Conservation (phyloP, 805 yeast species). For the Saturnispora silvae region DNA sequence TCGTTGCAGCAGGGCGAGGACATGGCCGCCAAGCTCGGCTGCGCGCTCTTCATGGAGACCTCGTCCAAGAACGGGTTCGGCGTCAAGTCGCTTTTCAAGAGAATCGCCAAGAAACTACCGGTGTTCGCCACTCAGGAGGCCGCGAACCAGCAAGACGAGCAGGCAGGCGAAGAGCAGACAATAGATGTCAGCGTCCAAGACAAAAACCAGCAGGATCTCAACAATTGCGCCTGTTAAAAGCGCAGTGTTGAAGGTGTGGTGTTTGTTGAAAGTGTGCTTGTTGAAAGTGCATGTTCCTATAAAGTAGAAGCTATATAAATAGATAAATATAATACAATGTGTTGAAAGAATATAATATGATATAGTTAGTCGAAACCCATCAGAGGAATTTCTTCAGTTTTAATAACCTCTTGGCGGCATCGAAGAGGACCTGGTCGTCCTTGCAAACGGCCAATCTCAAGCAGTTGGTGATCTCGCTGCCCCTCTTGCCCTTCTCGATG, state of each 20-base stretch:
- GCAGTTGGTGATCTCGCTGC: slow-evolving; percentile 33
- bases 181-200: slow-evolving; percentile 33
- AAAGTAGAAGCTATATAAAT: no score
- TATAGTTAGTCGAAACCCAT: no score
- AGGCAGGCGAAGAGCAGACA: slow-evolving; percentile 23
- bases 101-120: slow-evolving; percentile 84
- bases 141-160: slow-evolving; percentile 17
- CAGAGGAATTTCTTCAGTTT: slow-evolving; percentile 29
- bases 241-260: no score
- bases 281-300: no score
- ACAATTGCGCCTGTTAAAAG: no score
- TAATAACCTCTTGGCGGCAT: slow-evolving; percentile 69
- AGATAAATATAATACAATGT: no score
- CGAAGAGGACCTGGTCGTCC: slow-evolving; percentile 68
- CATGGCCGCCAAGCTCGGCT: slow-evolving; percentile 60
- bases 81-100: slow-evolving; percentile 80
- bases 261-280: no score
- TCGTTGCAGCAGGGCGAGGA: slow-evolving; percentile 76
- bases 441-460: slow-evolving; percentile 95
- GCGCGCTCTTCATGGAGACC: slow-evolving; percentile 80
- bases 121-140: slow-evolving; percentile 40
- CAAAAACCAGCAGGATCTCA: slow-evolving; percentile 24
- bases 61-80: slow-evolving; percentile 93
- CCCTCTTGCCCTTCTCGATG: slow-evolving; percentile 38
- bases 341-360: no score